Conservation (phyloP, 148 eudicot genomes). For the Silene latifolia region DNA sequence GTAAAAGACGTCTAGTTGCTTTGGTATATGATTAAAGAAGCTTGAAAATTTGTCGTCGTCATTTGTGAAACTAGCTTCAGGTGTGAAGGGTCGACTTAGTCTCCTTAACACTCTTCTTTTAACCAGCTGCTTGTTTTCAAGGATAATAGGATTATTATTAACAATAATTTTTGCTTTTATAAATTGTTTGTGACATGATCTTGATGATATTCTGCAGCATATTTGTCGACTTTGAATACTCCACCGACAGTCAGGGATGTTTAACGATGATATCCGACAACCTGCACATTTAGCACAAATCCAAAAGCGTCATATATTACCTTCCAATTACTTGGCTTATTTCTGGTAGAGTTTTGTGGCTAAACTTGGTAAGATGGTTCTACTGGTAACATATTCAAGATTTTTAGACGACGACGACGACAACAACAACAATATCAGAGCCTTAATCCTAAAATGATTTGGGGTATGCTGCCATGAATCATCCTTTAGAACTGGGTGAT, state of each 20-base stretch:
- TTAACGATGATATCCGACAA: not conserved
- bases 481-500: too few species aligned
- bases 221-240: not conserved
- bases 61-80: not conserved
- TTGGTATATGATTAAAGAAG: conserved; percentile 4
- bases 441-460: too few species aligned
- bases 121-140: not conserved
- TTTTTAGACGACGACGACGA: too few species aligned
- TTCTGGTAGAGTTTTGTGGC: too few species aligned
- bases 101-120: conserved; percentile 11
- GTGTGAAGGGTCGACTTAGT: conserved; percentile 12
- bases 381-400: too few species aligned
- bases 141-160: not conserved
- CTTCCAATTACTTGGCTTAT: too few species aligned
- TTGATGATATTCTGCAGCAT: not conserved
- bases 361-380: too few species aligned
- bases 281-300: conserved; percentile 18
- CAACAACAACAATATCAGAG: too few species aligned
- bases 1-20: conserved; percentile 29
- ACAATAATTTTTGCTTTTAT: not conserved
- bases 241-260: not conserved
- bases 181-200: conserved; percentile 4
- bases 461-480: too few species aligned
- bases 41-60: conserved; percentile 10
- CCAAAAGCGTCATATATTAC: not conserved